Base-by-base conservation (phyloP, 371 early-diverging fungal genomes). In the Umbelopsis sp. region DNA sequence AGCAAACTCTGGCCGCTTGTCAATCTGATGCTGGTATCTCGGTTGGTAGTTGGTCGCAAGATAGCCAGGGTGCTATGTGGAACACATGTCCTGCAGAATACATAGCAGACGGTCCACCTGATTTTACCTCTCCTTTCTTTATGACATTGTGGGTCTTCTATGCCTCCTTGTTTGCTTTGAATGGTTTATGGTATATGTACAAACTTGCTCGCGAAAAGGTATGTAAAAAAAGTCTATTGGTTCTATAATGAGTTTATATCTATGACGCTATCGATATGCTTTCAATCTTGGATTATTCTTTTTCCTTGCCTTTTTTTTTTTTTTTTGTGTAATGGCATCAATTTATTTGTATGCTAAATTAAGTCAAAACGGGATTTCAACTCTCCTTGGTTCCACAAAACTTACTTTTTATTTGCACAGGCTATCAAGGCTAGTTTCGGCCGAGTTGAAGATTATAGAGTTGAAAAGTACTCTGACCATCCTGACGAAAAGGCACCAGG, bases 111-210 rank as follows among this genome's bases (percentile, higher is more conserved):
- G 85, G 82, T 29, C 67, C 72, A 70, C 74, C 88, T 41, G 81
- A 53, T 1, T 80, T 72, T 65, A 66, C 72, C 57, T 84, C 80
- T 41, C 76, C 73, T 65, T 73, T 77, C n/a, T 80, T 80, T 57
- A 80, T 87, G 65, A 81, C 87, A 5, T 65, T 84, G 22, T 72
- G 79, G 48, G 75, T 80, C 7, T 87, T 89, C 35, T 80, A 87
- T 44, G 86, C 85, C n/a, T 92, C 89, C 76, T 77, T 90, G 35
- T 79, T 82, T 7, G 74, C 82, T 25, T 73, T 89, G 63, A 70
- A 84, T 22, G 65, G 86, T 12, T 65, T 77, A 0, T 91, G 91
- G 69, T 79, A 78, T 35, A 41, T 83, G 1, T 92, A 92, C 71
- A 91, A 92, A 76, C 84, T 57, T 3, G 64, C 63, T 18, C 63